Evolutionary conservation across 306 rosid species (phyloP).

Genomic region (Crotalaria pallida): DNA sequence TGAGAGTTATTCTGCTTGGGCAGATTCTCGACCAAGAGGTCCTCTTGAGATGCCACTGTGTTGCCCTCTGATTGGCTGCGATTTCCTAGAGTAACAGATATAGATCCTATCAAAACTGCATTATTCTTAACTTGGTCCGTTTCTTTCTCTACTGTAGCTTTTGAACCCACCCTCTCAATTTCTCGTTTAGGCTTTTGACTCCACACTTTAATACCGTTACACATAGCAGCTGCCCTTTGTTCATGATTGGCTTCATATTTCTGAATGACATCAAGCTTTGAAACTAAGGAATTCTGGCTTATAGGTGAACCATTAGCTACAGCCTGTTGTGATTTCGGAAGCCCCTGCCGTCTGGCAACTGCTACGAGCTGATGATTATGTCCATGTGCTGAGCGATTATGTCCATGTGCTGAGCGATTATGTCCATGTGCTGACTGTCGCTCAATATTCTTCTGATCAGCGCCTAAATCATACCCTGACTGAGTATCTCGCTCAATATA

Average conservation of each 20-base stretch:
- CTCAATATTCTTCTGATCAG: too few species aligned
- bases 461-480: too few species aligned
- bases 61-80: constrained; percentile 37
- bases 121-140: constrained; percentile 39
- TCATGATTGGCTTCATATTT: constrained; percentile 43
- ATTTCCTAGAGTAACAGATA: constrained; percentile 53
- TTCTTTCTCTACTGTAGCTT: constrained; percentile 37
- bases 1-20: constrained; percentile 33
- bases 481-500: too few species aligned
- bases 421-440: constrained; percentile 25
- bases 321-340: constrained; percentile 40
- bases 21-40: constrained; percentile 30
- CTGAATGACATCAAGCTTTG: constrained; percentile 36
- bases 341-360: constrained; percentile 35
- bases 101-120: constrained; percentile 80
- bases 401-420: constrained; percentile 25
- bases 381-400: constrained; percentile 28
- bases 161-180: constrained; percentile 31
- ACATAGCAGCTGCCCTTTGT: constrained; percentile 29
- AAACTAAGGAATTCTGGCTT: constrained; percentile 40
- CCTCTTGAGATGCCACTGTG: constrained; percentile 32
- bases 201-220: constrained; percentile 46
- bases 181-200: constrained; percentile 57
- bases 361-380: constrained; percentile 18
- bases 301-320: constrained; percentile 29